Conservation (phyloP, 2,329 filamentous ascomycete genomes). For the Furcasterigmium furcatum region DNA sequence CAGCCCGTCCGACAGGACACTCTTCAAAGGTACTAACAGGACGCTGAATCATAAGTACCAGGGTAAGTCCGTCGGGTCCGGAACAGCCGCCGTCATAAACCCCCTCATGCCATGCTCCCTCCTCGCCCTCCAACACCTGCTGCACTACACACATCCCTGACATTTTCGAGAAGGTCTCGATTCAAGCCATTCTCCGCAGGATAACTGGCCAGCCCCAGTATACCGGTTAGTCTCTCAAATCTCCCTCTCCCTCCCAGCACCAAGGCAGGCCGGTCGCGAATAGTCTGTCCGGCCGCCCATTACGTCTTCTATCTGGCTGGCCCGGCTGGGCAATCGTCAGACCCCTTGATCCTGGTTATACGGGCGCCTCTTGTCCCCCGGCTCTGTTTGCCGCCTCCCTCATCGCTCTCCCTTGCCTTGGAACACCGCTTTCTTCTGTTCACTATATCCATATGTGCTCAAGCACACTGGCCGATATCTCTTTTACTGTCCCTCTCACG, state of each 20-base stretch:
- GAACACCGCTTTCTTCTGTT: no score
- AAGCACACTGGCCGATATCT: no score
- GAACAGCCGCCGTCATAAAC: background rate
- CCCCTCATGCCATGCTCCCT: background rate
- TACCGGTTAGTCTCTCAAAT: no score
- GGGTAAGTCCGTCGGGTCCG: background rate
- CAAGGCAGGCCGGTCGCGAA: background rate
- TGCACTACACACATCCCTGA: background rate
- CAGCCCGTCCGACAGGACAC: background rate
- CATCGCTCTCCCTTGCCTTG: background rate
- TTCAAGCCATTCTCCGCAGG: background rate
- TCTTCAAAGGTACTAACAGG: background rate
- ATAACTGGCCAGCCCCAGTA: no score
- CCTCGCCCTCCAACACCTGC: background rate
- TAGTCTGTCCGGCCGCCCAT: conserved; percentile 1
- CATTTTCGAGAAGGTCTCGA: background rate
- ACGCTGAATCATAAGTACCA: background rate
- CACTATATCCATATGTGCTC: no score
- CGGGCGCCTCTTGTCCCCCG: no score
- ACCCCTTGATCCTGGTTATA: background rate
- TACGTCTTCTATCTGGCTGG: conserved; percentile 2
- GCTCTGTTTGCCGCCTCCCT: background rate
- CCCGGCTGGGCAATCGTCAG: background rate
- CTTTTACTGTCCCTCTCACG: no score
- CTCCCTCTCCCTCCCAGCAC: no score